These are phyloP conservation scores for Abrus pulchellus DNA, from an alignment of 306 rosid genomes.

Conservation along the genomic window DNA sequence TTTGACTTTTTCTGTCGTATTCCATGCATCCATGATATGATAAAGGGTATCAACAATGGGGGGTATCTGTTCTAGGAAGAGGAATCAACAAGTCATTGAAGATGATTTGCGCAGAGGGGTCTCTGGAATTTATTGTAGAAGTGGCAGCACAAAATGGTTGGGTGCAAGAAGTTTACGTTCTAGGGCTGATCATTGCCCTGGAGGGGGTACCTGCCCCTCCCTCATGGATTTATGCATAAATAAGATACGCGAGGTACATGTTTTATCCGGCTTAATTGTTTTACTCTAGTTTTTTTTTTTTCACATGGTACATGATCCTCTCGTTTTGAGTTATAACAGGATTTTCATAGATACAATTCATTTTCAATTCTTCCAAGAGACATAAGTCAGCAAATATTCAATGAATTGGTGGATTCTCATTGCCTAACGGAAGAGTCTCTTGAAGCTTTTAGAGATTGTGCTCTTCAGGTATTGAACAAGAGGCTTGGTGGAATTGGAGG, in stretches of 20 bases:
- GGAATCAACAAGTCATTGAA: conserved; percentile 63
- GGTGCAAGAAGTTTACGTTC: conserved; percentile 54
- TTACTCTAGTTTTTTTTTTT: conserved; percentile 1
- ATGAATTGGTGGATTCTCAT: conserved; percentile 66
- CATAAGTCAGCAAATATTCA: conserved; percentile 74
- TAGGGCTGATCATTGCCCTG: conserved; percentile 45
- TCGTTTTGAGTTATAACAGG: conserved; percentile 53
- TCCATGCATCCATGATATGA: conserved; percentile 10
- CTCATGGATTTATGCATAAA: conserved; percentile 69
- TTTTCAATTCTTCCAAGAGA: conserved; percentile 72
- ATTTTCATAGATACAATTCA: conserved; percentile 58
- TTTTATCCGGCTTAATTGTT: conserved; percentile 28
- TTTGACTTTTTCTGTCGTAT: conserved; percentile 27
- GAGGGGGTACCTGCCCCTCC: conserved; percentile 63
- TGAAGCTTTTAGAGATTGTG: conserved; percentile 71
- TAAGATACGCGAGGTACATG: conserved; percentile 69
- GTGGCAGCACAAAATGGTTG: conserved; percentile 67
- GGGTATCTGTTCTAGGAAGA: conserved; percentile 77
- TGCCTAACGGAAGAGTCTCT: conserved; percentile 64
- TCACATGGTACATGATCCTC: conserved; percentile 27
- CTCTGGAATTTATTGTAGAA: conserved; percentile 60
- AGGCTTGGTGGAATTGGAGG: conserved; percentile 38
- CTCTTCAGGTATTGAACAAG: conserved; percentile 62
- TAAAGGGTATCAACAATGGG: conserved; percentile 53
- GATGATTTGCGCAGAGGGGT: conserved; percentile 47